Percentiles rank a stretch among this genome's conserved stretches.
These are phyloP conservation scores for Avena eriantha DNA, from an alignment of 176 grass and related monocot species.

Conservation along the genomic window DNA sequence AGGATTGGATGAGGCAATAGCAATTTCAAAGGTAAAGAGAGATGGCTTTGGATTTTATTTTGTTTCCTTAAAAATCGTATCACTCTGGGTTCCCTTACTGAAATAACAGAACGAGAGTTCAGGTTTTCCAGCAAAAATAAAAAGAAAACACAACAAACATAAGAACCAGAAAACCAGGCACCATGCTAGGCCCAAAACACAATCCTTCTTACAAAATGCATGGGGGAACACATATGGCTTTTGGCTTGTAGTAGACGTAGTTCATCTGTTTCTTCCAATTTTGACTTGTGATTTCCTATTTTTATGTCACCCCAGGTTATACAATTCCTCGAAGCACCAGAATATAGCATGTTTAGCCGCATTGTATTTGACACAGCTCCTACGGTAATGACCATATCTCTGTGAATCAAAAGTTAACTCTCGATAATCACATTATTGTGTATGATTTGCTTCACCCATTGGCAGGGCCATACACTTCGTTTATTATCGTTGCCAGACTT, in stretches of 20 bases:
- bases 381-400: slow-evolving; percentile 60
- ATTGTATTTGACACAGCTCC: slow-evolving; percentile 98
- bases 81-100: background rate
- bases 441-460: slow-evolving; percentile 38
- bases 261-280: slow-evolving; percentile 10
- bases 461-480: slow-evolving; percentile 91
- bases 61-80: background rate
- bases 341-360: slow-evolving; percentile 93
- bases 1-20: slow-evolving; percentile 95
- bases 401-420: slow-evolving; percentile 19
- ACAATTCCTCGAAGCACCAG: slow-evolving; percentile 92
- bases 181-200: background rate
- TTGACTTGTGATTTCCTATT: slow-evolving; percentile 24
- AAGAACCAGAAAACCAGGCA: background rate
- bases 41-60: slow-evolving; percentile 10
- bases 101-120: background rate
- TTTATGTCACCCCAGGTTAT: slow-evolving; percentile 70
- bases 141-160: background rate
- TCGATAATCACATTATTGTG: slow-evolving; percentile 2
- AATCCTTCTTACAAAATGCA: background rate
- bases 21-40: slow-evolving; percentile 83
- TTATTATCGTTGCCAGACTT: slow-evolving; percentile 97
- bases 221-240: background rate
- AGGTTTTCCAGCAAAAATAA: background rate
- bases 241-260: background rate